Evolutionary conservation across 768 basidiomycete species (phyloP), one percentile per base, ranked within the genome.

Genomic region (Lactarius hatsudake): DNA sequence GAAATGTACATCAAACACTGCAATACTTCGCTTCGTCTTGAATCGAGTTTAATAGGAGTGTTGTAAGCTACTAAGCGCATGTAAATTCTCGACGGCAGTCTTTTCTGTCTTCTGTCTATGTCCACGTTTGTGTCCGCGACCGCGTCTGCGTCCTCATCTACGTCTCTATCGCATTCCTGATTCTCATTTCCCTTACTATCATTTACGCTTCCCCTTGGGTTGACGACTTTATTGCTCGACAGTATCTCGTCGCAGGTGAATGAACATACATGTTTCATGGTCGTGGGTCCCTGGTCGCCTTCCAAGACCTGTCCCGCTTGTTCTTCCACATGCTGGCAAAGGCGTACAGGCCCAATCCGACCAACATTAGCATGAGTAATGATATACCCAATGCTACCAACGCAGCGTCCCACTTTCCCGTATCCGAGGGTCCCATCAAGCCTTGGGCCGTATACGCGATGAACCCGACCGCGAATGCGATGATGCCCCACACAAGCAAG

Each of bases 401-500:
- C 10, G 79, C 78, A 13, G 81, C 79, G 12, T 75, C 68, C 48
- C 72, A 68, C 58, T 74, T 71, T 48, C 72, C 69, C 2, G 71
- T 56, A 34, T 72, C 71, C 7, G 62, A 68, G 26, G 66, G 68
- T 1, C 72, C 70, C 17, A n/a, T 3, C 38, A 79, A 68, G 30
- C 74, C 78, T 71, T 83, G 78, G 62, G 81, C 70, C 20, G 79
- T 77, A 67, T 81, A 85, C 17, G 79, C 79, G 8, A 85, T 73
- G 38, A 83, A 76, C 0, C 83, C 80, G 1, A 79, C 70, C 0
- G 81, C 79, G 72, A 86, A 86, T 0, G 79, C 73, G 28, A 84
- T 72, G 58, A 85, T 81, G 13, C 84, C 80, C 84, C 84, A 85
- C 2, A 85, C 80, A 10, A 85, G 79, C n/a, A 84, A 77, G 26